These are phyloP conservation scores for Rubia tinctorum DNA, from an alignment of 305 asterid species.

Conservation along the genomic window DNA sequence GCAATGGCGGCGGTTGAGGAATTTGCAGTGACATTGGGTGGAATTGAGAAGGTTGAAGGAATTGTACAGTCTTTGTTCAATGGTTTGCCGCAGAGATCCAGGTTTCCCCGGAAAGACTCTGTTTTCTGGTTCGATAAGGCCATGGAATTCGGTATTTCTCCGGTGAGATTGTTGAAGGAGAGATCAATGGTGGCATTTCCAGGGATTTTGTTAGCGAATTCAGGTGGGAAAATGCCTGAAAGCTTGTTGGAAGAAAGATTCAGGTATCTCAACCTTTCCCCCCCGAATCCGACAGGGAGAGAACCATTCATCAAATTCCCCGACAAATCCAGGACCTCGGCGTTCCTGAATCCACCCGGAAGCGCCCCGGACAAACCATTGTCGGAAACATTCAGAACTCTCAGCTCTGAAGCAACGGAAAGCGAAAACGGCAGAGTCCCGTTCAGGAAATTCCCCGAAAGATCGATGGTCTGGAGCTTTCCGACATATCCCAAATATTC, in stretches of 20 bases:
- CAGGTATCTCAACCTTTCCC: slow-evolving; percentile 52
- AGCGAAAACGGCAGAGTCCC: slow-evolving; percentile 68
- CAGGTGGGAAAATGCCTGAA: slow-evolving; percentile 48
- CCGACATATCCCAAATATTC: slow-evolving; percentile 60
- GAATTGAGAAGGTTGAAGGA: slow-evolving; percentile 62
- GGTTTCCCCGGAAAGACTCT: slow-evolving; percentile 63
- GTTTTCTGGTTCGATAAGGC: slow-evolving; percentile 54
- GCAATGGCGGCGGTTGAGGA: slow-evolving; percentile 75
- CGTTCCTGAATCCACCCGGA: slow-evolving; percentile 37
- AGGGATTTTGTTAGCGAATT: slow-evolving; percentile 59
- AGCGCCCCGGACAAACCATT: slow-evolving; percentile 56
- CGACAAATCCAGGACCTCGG: slow-evolving; percentile 62
- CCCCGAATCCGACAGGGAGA: slow-evolving; percentile 67
- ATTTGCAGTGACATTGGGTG: slow-evolving; percentile 46
- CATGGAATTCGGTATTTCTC: slow-evolving; percentile 56
- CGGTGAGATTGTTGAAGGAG: slow-evolving; percentile 75
- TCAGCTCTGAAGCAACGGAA: slow-evolving; percentile 54
- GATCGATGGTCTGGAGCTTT: slow-evolving; percentile 57
- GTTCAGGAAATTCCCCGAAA: slow-evolving; percentile 63
- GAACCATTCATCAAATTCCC: slow-evolving; percentile 62
- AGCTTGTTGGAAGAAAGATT: slow-evolving; percentile 79
- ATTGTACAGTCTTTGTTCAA: slow-evolving; percentile 54
- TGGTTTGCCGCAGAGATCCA: slow-evolving; percentile 80
- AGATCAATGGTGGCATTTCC: slow-evolving; percentile 56
- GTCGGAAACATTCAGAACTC: slow-evolving; percentile 53